These are phyloP conservation scores for Xylaria sp. DNA, from an alignment of 2,329 filamentous ascomycete genomes.

Conservation along the genomic window DNA sequence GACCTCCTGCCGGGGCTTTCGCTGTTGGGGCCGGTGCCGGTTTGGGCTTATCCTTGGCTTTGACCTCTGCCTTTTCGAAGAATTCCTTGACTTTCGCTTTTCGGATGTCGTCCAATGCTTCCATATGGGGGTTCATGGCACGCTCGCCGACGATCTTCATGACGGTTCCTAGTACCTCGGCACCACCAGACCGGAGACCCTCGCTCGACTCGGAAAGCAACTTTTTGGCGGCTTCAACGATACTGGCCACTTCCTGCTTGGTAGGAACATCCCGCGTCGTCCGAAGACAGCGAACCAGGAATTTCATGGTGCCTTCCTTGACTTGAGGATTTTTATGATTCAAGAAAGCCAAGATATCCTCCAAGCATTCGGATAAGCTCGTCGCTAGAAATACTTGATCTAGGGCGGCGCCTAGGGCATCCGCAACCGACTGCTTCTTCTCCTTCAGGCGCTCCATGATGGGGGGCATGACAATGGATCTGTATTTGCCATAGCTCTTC, in stretches of 20 bases:
- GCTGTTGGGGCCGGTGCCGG: slow-evolving; percentile 72
- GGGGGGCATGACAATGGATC: slow-evolving; percentile 81
- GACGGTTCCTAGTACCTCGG: slow-evolving; percentile 89
- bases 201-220: slow-evolving; percentile 90
- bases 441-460: slow-evolving; percentile 98
- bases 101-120: slow-evolving; percentile 93
- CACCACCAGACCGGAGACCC: slow-evolving; percentile 85
- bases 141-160: slow-evolving; percentile 99
- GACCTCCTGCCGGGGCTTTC: slow-evolving; percentile 58
- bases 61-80: slow-evolving; percentile 83
- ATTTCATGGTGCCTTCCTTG: slow-evolving; percentile 94
- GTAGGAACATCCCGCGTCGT: slow-evolving; percentile 85
- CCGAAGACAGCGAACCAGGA: slow-evolving; percentile 87
- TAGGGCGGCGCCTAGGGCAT: slow-evolving; percentile 86
- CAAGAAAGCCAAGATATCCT: slow-evolving; percentile 86
- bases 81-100: slow-evolving; percentile 96
- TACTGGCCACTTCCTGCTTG: slow-evolving; percentile 83
- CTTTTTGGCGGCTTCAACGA: slow-evolving; percentile 91
- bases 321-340: slow-evolving; percentile 97
- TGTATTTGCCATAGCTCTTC: slow-evolving; percentile 81
- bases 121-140: slow-evolving; percentile 91
- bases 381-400: slow-evolving; percentile 76
- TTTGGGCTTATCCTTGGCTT: slow-evolving; percentile 93
- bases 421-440: slow-evolving; percentile 90
- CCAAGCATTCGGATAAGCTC: slow-evolving; percentile 83